Evolutionary conservation across 2,329 filamentous ascomycete species (phyloP).

Genomic region (Colletotrichum camelliae): DNA sequence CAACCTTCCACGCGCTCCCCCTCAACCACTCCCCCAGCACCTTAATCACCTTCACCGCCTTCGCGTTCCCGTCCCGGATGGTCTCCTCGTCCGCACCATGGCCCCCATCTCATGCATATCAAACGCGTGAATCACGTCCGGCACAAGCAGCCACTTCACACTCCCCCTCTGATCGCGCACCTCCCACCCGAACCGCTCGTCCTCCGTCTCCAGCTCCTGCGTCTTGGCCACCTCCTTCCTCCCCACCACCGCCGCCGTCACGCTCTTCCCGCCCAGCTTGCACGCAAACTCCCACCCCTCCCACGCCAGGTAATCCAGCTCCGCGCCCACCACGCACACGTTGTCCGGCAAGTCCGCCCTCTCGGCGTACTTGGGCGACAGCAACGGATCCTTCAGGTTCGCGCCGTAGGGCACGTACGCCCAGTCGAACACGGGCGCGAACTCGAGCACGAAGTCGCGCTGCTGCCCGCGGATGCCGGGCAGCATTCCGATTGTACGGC

Average conservation of each 20-base stretch:
- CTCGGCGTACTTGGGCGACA: constrained; percentile 38
- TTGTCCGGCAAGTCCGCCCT: constrained; percentile 34
- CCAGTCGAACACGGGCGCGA: constrained; percentile 36
- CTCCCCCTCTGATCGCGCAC: constrained; percentile 28
- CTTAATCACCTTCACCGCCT: constrained; percentile 34
- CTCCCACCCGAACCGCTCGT: constrained; percentile 43
- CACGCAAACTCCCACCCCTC: constrained; percentile 25
- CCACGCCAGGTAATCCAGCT: constrained; percentile 39
- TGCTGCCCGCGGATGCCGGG: constrained; percentile 22
- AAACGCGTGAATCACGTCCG: constrained; percentile 46
- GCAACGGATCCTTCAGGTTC: constrained; percentile 34
- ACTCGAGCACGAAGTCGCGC: constrained; percentile 19
- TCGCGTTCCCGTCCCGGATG: constrained; percentile 31
- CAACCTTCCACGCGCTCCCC: constrained; percentile 31
- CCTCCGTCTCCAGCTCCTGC: constrained; percentile 27
- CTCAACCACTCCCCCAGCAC: constrained; percentile 35
- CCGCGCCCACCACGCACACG: constrained; percentile 41
- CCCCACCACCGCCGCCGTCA: constrained; percentile 7
- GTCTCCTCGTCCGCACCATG: constrained; percentile 32
- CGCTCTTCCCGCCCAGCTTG: constrained; percentile 21
- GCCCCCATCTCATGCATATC: constrained; percentile 35
- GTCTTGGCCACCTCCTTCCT: constrained; percentile 14
- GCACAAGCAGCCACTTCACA: constrained; percentile 46
- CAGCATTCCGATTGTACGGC: constrained; percentile 26
- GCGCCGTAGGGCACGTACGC: constrained; percentile 36